Evolutionary conservation across 208 protist genomes (phyloP).

Genomic region (Trypanosoma vivax): DNA sequence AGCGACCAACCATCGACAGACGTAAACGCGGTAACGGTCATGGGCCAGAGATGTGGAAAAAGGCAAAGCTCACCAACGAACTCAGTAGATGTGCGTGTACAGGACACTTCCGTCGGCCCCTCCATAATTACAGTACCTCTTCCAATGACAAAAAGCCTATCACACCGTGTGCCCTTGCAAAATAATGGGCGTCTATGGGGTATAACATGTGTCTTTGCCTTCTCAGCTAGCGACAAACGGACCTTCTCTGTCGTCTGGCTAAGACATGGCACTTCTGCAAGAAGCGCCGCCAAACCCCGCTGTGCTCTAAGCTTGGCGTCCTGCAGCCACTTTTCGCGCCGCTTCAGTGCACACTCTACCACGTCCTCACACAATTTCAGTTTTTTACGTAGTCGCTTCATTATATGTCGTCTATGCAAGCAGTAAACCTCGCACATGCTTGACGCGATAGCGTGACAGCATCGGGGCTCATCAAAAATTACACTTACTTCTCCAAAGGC

Average conservation of each 20-base stretch:
- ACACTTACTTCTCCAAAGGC: conserved; percentile 78
- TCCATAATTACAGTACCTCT: conserved; percentile 47
- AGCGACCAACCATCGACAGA: conserved; percentile 76
- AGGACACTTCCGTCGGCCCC: conserved; percentile 3
- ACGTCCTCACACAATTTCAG: conserved; percentile 36
- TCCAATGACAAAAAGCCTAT: conserved; percentile 67
- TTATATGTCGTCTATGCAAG: conserved; percentile 33
- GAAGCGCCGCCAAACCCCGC: conserved; percentile 60
- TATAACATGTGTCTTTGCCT: conserved; percentile 37
- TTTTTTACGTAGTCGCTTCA: conserved; percentile 59
- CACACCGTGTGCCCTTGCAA: conserved; percentile 36
- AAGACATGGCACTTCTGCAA: conserved; percentile 74
- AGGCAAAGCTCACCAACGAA: conserved; percentile 81
- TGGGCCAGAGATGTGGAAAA: conserved; percentile 61
- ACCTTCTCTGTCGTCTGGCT: conserved; percentile 72
- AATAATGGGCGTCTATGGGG: conserved; percentile 45
- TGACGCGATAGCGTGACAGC: conserved; percentile 54
- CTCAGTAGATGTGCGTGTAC: conserved; percentile 17
- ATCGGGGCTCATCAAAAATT: conserved; percentile 73
- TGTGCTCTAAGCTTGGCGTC: conserved; percentile 50
- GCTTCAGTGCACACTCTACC: conserved; percentile 35
- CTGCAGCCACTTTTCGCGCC: conserved; percentile 62
- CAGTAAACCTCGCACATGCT: conserved; percentile 79
- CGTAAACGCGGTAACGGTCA: conserved; percentile 45
- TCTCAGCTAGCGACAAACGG: conserved; percentile 43